A percentile compares a stretch with the other conserved stretches of the same genome.
Conservation (phyloP, 192 early-diverging fungal species). For the Linnemannia zychae region DNA sequence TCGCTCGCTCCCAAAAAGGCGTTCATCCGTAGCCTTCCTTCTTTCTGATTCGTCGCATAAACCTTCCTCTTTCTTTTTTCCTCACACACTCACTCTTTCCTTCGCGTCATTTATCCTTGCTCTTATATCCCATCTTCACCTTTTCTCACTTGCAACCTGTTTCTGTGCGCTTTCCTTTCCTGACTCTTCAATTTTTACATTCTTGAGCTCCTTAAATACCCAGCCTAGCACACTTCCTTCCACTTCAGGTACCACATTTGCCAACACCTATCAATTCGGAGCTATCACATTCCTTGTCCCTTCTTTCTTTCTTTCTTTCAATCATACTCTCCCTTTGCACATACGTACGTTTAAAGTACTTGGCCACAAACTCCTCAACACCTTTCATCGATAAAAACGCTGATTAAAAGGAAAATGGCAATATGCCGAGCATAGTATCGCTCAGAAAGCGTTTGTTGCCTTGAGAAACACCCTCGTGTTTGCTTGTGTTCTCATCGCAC, state of each 20-base stretch:
- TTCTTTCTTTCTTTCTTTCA: neutral
- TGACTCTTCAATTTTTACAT: neutral
- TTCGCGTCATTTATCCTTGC: neutral
- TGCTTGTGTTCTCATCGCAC: neutral
- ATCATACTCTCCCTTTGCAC: too few relatives aligned
- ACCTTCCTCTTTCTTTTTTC: constrained; percentile 1
- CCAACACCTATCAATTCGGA: neutral
- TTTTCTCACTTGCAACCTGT: neutral
- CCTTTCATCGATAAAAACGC: too few relatives aligned
- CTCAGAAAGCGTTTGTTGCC: too few relatives aligned
- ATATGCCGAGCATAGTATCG: too few relatives aligned
- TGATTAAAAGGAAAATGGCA: too few relatives aligned
- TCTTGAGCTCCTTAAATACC: neutral
- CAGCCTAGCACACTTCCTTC: neutral
- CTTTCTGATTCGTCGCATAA: neutral
- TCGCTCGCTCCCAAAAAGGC: neutral
- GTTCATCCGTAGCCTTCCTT: neutral
- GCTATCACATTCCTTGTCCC: neutral
- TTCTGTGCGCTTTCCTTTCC: neutral
- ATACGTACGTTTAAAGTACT: too few relatives aligned
- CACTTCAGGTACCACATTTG: neutral
- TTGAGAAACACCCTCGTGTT: neutral
- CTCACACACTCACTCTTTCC: neutral
- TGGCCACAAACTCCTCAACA: too few relatives aligned
- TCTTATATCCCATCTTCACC: too few relatives aligned